Base-by-base conservation (phyloP, 2,329 filamentous ascomycete species). In the Immersiporthe knoxdaviesiana region DNA sequence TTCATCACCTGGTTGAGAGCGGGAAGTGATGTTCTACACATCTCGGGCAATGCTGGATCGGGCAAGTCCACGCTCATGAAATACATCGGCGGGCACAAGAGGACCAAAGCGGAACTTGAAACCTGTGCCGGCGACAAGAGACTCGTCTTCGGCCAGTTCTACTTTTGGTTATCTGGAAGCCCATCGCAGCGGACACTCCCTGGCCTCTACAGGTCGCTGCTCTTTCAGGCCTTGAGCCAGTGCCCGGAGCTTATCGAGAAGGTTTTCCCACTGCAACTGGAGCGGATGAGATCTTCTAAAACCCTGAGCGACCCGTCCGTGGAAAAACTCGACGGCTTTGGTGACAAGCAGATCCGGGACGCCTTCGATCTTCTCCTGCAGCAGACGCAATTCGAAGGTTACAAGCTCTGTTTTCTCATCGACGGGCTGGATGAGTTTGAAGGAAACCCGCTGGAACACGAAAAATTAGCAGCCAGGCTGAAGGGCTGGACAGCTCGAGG, bases 171-270 rank as follows among this genome's bases (percentile, higher is more conserved):
- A 10, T 67, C 72, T 7, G 73, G 65, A 1, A 67, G 69, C 18
- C 12, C 18, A 2, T 47, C 70, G 12, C 73, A 74, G 59, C 65
- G 69, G 50, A 74, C 73, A 0, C 63, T 69, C 0, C 68, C 71
- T n/a, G 74, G 73, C 0, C 61, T 75, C 10, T 68, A 73, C 11
- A 69, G 71, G 18, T 72, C 73, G 1, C 63, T 74, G 0, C 68
- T 75, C 1, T 75, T 71, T 32, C 67, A 73, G 1, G 68, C 71
- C 0, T 60, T 75, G 3, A 66, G 67, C 3, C 70, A 71, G 41
- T 70, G 66, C 11, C 73, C 74, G 0, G 65, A 70, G 8, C 61
- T 72, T 4, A 73, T 73, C n/a, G 59, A 39, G 6, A 21, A 39
- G 1, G 62, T 71, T 4, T 74, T 73, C 24, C 69, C 69, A 8